Evolutionary conservation across 1,139 yeast species (phyloP), one percentile per base, ranked within the genome.

Genomic region (Pichia sp.): DNA sequence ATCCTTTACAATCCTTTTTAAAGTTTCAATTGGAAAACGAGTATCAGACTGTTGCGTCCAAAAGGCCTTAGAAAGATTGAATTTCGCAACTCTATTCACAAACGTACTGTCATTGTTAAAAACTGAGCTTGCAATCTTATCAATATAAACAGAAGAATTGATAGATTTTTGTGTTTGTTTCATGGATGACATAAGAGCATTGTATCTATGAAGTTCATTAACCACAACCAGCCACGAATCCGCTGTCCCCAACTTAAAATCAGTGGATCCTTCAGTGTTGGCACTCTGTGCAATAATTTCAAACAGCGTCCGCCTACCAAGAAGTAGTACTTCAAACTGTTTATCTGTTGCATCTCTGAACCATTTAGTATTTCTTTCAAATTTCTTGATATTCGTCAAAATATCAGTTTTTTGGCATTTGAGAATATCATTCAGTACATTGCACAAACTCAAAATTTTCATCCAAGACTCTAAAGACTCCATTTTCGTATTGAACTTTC

Each of bases 11-110:
- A 64, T 56, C 5, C 64, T 57, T 42, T 67, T 64, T 48, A 81
- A 56, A 54, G 79, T 73, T 2, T 68, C 67, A 16, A 81, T 75
- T 0, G 88, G 77, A n/a, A 71, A 65, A 4, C 64, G 64, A 0
- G 77, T 66, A 46, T 77, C 77, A 1, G 79, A 77, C 43, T 74
- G 76, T 3, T 64, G 59, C 1, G 54, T 47, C 88, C 88, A 82
- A 32, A 81, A 64, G 0, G 81, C 70, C 27, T 68, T 65, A 0
- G 90, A 85, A 0, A 75, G 56, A 41, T 75, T 75, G 53, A 66
- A 75, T 40, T 64, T 65, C 0, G 79, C 64, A 5, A 73, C 49
- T 40, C 61, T 57, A 27, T 54, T 36, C 28, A 64, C 51, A 46
- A 52, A 46, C 3, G 49, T 42, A 51, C 39, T 7, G 7, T 45